A percentile compares a stretch with the other conserved stretches of the same genome.
phyloP scores from a whole-genome alignment of 306 rosid genomes.

The Dalbergia cochinchinensis region DNA sequence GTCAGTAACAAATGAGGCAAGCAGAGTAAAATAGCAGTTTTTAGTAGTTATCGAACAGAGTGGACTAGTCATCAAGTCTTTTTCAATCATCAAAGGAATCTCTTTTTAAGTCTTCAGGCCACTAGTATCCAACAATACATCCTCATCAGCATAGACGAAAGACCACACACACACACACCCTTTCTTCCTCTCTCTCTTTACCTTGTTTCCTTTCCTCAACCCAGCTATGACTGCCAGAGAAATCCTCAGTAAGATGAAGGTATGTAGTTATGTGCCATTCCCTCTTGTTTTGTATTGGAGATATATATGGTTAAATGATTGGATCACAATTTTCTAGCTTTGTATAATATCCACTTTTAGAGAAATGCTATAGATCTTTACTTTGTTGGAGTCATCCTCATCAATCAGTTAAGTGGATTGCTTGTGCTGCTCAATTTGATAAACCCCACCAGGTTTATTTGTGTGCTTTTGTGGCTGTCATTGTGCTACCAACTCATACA shows the following conservation, averaged over 20 bases:
- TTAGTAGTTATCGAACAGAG: constrained; percentile 4
- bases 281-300: constrained; percentile 4
- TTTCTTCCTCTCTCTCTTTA: constrained; percentile 5
- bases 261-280: constrained; percentile 53
- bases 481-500: neutral
- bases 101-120: constrained; percentile 16
- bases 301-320: neutral
- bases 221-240: constrained; percentile 75
- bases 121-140: neutral
- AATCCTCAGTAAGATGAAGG: constrained; percentile 87
- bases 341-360: neutral
- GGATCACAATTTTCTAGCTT: constrained; percentile 26
- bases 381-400: constrained; percentile 3
- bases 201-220: constrained; percentile 24
- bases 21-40: constrained; percentile 19
- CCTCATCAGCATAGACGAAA: neutral
- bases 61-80: constrained; percentile 10
- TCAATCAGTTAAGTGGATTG: constrained; percentile 11
- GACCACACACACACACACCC: neutral
- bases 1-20: neutral
- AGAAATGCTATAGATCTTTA: constrained; percentile 31
- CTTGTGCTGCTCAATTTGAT: constrained; percentile 11
- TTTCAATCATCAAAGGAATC: constrained; percentile 18
- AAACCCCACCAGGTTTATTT: neutral
- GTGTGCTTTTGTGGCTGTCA: constrained; percentile 20